Evolutionary conservation across 306 rosid species (phyloP).

Genomic region (Inga leiocalycina): DNA sequence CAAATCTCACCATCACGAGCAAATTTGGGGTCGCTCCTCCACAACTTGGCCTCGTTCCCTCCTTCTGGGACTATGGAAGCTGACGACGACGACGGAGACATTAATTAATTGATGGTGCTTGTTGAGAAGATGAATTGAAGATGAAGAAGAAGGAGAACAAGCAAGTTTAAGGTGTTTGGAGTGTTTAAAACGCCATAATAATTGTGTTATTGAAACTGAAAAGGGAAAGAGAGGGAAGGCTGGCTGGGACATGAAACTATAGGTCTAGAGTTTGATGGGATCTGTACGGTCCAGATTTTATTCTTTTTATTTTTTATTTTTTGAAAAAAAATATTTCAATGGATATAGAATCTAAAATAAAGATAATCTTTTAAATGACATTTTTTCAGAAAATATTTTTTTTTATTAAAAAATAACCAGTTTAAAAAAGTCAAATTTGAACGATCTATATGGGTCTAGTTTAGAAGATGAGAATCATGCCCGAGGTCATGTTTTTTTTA

Average conservation of each 20-base stretch:
- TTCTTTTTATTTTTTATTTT: too few relatives aligned
- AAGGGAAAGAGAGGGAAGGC: conserved; percentile 30
- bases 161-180: not conserved
- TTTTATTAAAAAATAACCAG: too few relatives aligned
- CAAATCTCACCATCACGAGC: conserved; percentile 48
- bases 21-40: conserved; percentile 38
- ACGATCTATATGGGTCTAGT: too few relatives aligned
- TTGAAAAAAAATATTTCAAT: too few relatives aligned
- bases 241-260: not conserved
- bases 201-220: conserved; percentile 32
- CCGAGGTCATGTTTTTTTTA: not conserved
- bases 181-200: not conserved
- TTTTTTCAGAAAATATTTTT: too few relatives aligned
- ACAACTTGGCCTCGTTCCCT: conserved; percentile 14
- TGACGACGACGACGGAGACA: conserved; percentile 12
- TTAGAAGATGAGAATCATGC: not conserved
- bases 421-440: too few relatives aligned
- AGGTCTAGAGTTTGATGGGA: not conserved
- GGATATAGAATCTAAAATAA: too few relatives aligned
- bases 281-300: too few relatives aligned
- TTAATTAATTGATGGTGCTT: not conserved
- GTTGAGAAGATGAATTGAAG: not conserved
- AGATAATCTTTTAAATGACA: too few relatives aligned
- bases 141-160: not conserved
- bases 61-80: conserved; percentile 38